Evolutionary conservation across 148 eudicot genomes (phyloP).

Genomic region (Vaccinium vitisidaea): DNA sequence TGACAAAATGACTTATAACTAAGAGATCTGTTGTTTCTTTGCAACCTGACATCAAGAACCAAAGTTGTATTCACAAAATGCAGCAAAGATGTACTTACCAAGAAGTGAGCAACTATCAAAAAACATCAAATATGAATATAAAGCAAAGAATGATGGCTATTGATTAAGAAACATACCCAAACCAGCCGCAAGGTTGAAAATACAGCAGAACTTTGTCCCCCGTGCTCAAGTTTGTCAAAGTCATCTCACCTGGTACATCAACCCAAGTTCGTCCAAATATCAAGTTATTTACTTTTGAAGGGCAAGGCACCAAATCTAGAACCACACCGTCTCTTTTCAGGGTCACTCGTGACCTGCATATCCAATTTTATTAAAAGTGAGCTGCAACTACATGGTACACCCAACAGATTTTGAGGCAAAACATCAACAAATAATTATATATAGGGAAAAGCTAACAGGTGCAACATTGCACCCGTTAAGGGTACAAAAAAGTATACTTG

Average conservation of each 20-base stretch:
- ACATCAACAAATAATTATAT: background rate
- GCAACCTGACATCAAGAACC: background rate
- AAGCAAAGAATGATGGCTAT: background rate
- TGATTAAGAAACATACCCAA: conserved; percentile 59
- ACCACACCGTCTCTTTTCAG: conserved; percentile 77
- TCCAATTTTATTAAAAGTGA: background rate
- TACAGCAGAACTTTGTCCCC: conserved; percentile 93
- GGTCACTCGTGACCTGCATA: conserved; percentile 71
- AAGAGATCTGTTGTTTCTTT: background rate
- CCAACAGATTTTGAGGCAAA: background rate
- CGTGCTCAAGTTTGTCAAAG: conserved; percentile 77
- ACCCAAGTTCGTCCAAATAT: conserved; percentile 98
- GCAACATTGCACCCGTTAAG: too few species aligned
- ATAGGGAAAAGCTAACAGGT: background rate
- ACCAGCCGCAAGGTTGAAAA: conserved; percentile 99
- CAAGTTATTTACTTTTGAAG: conserved; percentile 79
- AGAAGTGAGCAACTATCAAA: background rate
- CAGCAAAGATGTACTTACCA: conserved; percentile 1
- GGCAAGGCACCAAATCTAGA: conserved; percentile 92
- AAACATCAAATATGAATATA: background rate
- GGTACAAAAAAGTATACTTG: too few species aligned
- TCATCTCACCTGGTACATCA: conserved; percentile 94
- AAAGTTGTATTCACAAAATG: background rate
- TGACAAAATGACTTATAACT: background rate
- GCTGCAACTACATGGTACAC: background rate